phyloP scores from a whole-genome alignment of 306 rosid genomes.

The Benincasa hispida region DNA sequence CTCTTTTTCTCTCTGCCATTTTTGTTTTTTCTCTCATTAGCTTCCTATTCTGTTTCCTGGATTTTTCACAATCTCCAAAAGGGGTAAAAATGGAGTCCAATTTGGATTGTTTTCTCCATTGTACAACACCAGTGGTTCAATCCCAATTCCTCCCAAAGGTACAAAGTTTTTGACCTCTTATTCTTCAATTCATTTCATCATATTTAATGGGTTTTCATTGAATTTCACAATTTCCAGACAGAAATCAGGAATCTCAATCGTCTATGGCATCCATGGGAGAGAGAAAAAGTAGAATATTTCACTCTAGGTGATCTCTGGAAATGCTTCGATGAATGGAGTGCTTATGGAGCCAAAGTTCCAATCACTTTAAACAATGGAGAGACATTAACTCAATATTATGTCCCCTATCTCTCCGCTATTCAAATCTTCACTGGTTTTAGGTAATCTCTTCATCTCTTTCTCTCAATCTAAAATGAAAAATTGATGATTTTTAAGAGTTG shows the following conservation, averaged over 20 bases:
- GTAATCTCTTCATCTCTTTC: conserved; percentile 12
- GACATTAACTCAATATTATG: conserved; percentile 80
- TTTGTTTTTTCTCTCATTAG: not conserved
- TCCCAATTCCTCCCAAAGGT: conserved; percentile 78
- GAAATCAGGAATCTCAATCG: conserved; percentile 75
- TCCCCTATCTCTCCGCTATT: conserved; percentile 92
- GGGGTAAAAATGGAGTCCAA: conserved; percentile 53
- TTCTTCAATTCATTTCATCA: too few relatives aligned
- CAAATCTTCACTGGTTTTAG: conserved; percentile 75
- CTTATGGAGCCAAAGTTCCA: conserved; percentile 88
- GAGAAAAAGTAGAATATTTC: conserved; percentile 72
- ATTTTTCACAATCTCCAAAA: conserved; percentile 23
- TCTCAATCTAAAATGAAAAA: not conserved
- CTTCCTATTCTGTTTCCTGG: conserved; percentile 1
- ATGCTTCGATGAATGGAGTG: conserved; percentile 83
- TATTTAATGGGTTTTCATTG: not conserved
- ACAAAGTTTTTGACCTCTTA: not conserved
- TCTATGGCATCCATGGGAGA: conserved; percentile 88
- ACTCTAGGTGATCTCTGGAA: conserved; percentile 79
- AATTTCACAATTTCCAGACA: conserved; percentile 17
- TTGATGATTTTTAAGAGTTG: not conserved
- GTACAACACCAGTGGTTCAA: conserved; percentile 63
- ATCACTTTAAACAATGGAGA: conserved; percentile 53
- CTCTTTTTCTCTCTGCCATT: not conserved
- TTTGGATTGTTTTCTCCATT: conserved; percentile 64